Base-by-base conservation (phyloP, 2,329 filamentous ascomycete genomes). In the Cercospora zeina region DNA sequence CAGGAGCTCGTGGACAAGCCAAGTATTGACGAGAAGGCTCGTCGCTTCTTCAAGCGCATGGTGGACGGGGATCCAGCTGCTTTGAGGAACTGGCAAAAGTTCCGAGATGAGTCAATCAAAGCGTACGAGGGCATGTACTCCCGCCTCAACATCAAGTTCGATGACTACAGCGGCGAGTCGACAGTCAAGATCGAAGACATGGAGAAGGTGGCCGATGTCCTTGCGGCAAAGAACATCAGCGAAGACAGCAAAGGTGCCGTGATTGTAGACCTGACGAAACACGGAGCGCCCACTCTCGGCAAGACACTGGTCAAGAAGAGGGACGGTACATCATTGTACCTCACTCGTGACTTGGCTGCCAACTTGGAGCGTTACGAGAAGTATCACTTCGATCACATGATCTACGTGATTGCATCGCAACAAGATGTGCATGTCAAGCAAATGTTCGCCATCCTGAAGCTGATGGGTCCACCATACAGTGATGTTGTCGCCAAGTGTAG, bases 1-100 rank as follows among this genome's bases (percentile, higher is more conserved):
- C 74, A 83, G 47, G 76, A 78, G 60, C 76, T 79, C 55, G 76
- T 82, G 1, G 76, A 80, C 31, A 81, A 81, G 63, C 80, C 82
- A 9, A 84, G 84, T 64, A 78, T 89, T 14, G 89, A 92, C 70
- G 88, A 92, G 78, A 86, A 89, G 77, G 89, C 89, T 56, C 86
- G 89, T 71, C 81, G 83, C 55, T 87, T 87, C 74, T 88, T 88
- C 79, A 87, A 86, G 79, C 83, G 83, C 67, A 88, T 88, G 86
- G 83, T 85, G 60, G 85, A 87, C 54, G 83, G 85, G 31, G 82
- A 88, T 67, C 72, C 79, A 34, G 79, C 82, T 37, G 85, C 85
- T 4, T 77, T 88, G 47, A 80, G 80, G 21, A 80, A 87, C 62
- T 88, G 85, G 85, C 81, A 82, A 71, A 80, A 82, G 62, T 88